phyloP scores from a whole-genome alignment of 331 rosid genomes.

The Malus hybrid region DNA sequence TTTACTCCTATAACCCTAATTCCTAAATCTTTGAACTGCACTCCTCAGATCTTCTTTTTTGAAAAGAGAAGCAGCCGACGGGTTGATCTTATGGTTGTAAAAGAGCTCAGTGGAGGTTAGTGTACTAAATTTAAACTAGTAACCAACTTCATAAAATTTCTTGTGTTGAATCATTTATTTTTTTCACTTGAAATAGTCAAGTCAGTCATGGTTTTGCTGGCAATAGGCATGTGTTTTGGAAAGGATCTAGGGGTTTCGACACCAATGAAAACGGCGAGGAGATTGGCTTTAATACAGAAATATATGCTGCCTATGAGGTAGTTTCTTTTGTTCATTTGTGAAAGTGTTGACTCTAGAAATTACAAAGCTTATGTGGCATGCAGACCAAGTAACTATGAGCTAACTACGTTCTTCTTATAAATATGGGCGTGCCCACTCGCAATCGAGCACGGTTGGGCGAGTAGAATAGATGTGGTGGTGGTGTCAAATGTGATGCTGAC shows the following conservation, averaged over 20 bases:
- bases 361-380: too few species aligned
- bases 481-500: too few species aligned
- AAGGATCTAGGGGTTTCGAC: conserved; percentile 70
- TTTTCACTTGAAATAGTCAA: not conserved
- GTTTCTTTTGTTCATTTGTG: conserved; percentile 1
- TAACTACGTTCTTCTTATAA: too few species aligned
- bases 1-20: too few species aligned
- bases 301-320: conserved; percentile 72
- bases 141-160: not conserved
- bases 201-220: not conserved
- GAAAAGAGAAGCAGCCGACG: conserved; percentile 79
- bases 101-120: conserved; percentile 94
- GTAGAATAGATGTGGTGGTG: too few species aligned
- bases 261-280: conserved; percentile 68
- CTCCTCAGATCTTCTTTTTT: conserved; percentile 3
- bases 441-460: too few species aligned
- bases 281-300: conserved; percentile 80
- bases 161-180: not conserved
- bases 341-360: too few species aligned
- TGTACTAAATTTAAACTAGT: not conserved
- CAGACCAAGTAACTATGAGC: too few species aligned
- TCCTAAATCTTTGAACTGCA: too few species aligned
- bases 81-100: conserved; percentile 87
- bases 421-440: too few species aligned
- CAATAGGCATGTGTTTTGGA: conserved; percentile 82